These are phyloP conservation scores for Allium fistulosum DNA, from an alignment of 106 monocot genomes.

Conservation along the genomic window DNA sequence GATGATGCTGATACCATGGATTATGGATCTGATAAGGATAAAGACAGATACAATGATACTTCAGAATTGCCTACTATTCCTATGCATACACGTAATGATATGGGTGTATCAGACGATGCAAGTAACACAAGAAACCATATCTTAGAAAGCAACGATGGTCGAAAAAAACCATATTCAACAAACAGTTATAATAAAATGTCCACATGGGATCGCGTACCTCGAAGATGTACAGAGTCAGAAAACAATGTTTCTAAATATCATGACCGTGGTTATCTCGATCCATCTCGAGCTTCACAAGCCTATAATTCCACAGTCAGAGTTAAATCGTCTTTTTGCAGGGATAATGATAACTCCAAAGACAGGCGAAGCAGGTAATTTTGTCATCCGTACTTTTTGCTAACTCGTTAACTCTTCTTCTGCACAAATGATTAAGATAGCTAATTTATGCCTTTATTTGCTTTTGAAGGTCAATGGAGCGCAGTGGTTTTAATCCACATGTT, in stretches of 20 bases:
- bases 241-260: constrained; percentile 4
- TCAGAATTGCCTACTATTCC: constrained; percentile 1
- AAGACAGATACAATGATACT: constrained; percentile 20
- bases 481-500: constrained; percentile 16
- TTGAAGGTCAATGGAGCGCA: constrained; percentile 25
- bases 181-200: constrained; percentile 36
- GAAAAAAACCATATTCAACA: constrained; percentile 5
- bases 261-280: constrained; percentile 1
- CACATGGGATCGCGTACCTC: constrained; percentile 76
- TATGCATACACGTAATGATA: constrained; percentile 17
- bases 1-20: constrained; percentile 51
- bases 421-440: neutral
- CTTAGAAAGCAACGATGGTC: neutral
- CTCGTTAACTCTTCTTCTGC: neutral
- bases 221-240: constrained; percentile 3
- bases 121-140: neutral
- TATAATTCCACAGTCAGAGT: constrained; percentile 14
- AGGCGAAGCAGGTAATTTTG: constrained; percentile 51
- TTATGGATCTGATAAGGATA: constrained; percentile 51
- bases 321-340: constrained; percentile 20
- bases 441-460: neutral
- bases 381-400: neutral
- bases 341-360: constrained; percentile 29
- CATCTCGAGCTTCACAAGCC: neutral
- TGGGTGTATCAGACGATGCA: constrained; percentile 5